A percentile compares a stretch with the other conserved stretches of the same genome.
Evolutionary conservation across 2,329 filamentous ascomycete species (phyloP).

Genomic region (Ophiocordyceps camponoti-floridani): DNA sequence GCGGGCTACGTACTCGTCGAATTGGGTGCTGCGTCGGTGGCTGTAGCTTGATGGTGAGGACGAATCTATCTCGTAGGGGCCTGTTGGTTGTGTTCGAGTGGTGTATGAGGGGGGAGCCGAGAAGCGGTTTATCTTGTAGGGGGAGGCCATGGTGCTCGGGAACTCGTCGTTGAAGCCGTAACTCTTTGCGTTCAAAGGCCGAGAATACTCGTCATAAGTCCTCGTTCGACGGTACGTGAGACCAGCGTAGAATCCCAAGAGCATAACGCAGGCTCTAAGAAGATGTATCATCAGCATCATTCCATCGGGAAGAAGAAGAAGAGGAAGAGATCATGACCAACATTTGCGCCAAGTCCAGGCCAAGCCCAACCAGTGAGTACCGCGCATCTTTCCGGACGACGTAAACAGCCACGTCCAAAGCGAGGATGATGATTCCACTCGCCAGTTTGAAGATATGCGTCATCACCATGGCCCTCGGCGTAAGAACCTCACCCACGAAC

Average conservation of each 20-base stretch:
- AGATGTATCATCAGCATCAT: not conserved
- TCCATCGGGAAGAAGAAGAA: not conserved
- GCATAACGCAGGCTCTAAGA: constrained; percentile 21
- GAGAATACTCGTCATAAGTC: constrained; percentile 30
- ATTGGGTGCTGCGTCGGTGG: constrained; percentile 27
- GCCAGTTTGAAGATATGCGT: constrained; percentile 31
- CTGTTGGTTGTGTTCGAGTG: not conserved
- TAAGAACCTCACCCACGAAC: constrained; percentile 29
- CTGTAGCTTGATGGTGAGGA: constrained; percentile 15
- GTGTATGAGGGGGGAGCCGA: not conserved
- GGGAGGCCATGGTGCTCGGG: constrained; percentile 12
- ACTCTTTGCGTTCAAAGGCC: constrained; percentile 28
- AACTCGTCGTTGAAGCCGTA: constrained; percentile 23
- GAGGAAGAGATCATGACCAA: constrained; percentile 13
- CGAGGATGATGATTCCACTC: constrained; percentile 26
- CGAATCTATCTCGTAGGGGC: not conserved
- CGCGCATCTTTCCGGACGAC: constrained; percentile 22
- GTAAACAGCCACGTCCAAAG: constrained; percentile 33
- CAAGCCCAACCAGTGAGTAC: constrained; percentile 30
- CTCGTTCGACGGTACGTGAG: constrained; percentile 27
- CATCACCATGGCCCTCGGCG: constrained; percentile 34
- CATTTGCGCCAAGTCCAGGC: constrained; percentile 29
- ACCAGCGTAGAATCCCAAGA: constrained; percentile 26
- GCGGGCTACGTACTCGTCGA: constrained; percentile 24
- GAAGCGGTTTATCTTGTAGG: not conserved